phyloP scores from a whole-genome alignment of 164 flowering plant genomes.

The Houttuynia cordata region DNA sequence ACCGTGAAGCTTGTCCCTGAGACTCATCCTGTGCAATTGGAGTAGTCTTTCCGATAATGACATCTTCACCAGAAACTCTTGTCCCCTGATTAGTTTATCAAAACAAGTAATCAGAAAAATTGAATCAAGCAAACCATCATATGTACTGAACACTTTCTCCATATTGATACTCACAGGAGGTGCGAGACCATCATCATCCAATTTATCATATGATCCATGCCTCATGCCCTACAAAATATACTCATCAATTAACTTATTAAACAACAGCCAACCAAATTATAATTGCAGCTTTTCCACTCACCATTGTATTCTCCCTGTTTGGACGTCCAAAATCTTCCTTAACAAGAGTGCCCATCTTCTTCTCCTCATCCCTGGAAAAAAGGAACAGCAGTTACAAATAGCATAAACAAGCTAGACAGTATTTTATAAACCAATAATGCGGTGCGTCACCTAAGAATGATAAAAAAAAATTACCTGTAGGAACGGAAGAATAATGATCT shows the following conservation, averaged over 20 bases:
- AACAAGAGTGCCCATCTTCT: slow-evolving; percentile 98
- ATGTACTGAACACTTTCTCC: too few relatives aligned
- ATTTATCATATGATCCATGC: slow-evolving; percentile 94
- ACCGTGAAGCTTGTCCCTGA: slow-evolving; percentile 72
- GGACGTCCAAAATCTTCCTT: slow-evolving; percentile 99
- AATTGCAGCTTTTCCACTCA: slow-evolving; percentile 8
- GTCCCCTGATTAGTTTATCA: slow-evolving; percentile 47
- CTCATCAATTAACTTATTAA: neutral
- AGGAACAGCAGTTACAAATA: slow-evolving; percentile 19
- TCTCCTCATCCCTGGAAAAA: slow-evolving; percentile 54
- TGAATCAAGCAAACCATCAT: too few relatives aligned
- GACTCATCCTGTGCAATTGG: slow-evolving; percentile 89
- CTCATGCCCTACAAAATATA: slow-evolving; percentile 73
- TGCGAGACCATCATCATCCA: slow-evolving; percentile 99
- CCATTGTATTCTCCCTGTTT: slow-evolving; percentile 85
- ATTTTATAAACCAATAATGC: slow-evolving; percentile 45
- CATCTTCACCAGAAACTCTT: slow-evolving; percentile 91
- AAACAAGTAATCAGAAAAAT: neutral
- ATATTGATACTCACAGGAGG: slow-evolving; percentile 58
- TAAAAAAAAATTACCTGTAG: slow-evolving; percentile 86
- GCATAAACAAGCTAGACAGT: slow-evolving; percentile 60
- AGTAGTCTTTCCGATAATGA: slow-evolving; percentile 94
- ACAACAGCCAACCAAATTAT: neutral
- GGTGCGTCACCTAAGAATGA: slow-evolving; percentile 57
- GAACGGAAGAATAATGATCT: slow-evolving; percentile 93